Conservation (phyloP, 108 stramenopile genomes). For the Schizochytrium sp. region DNA sequence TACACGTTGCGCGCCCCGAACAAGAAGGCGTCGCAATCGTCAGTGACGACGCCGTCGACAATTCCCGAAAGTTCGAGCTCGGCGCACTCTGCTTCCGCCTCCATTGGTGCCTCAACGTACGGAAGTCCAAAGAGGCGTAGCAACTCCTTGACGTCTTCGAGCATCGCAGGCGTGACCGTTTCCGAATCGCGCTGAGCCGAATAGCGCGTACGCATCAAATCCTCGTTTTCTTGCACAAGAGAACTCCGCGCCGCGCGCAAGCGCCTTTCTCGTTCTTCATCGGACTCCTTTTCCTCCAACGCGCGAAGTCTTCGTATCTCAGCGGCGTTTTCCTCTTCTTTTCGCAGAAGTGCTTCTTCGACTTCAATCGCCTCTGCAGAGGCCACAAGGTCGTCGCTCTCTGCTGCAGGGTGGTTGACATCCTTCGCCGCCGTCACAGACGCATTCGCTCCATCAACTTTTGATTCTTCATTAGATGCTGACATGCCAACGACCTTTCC, state of each 20-base stretch:
- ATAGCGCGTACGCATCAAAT: neutral
- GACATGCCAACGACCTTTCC: too few species aligned
- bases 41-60: slow-evolving; percentile 92
- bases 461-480: too few species aligned
- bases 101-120: slow-evolving; percentile 87
- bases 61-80: slow-evolving; percentile 69
- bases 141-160: slow-evolving; percentile 71
- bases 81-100: slow-evolving; percentile 94
- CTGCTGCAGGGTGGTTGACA: neutral
- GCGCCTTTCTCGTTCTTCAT: neutral
- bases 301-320: too few species aligned
- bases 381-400: neutral
- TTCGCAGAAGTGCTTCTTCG: neutral
- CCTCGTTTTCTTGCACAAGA: neutral
- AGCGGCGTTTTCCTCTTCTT: too few species aligned
- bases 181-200: slow-evolving; percentile 59
- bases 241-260: neutral
- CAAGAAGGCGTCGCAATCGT: slow-evolving; percentile 93
- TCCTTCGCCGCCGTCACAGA: too few species aligned
- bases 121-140: slow-evolving; percentile 85
- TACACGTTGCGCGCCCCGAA: slow-evolving; percentile 85
- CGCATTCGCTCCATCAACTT: too few species aligned
- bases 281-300: neutral
- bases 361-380: neutral
- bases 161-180: slow-evolving; percentile 87